phyloP scores from a whole-genome alignment of 2,329 filamentous ascomycete genomes.

The Chaetomium sp. region DNA sequence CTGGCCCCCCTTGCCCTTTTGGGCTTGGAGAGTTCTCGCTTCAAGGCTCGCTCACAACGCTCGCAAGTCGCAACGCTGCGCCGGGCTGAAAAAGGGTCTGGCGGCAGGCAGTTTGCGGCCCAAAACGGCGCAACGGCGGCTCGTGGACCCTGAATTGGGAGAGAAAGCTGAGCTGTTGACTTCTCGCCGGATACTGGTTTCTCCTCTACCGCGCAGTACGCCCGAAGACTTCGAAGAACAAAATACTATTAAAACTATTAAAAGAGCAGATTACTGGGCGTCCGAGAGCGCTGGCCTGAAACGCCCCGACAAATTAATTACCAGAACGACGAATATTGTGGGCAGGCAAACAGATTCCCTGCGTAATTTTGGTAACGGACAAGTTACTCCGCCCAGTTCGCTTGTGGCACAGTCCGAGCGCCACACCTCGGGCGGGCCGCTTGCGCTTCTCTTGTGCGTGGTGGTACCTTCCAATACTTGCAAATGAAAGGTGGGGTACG shows the following conservation, averaged over 20 bases:
- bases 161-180: too few relatives aligned
- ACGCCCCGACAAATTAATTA: not conserved
- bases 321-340: too few relatives aligned
- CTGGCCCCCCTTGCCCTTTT: conserved; percentile 16
- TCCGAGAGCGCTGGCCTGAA: not conserved
- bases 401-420: not conserved
- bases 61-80: not conserved
- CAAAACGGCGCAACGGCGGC: not conserved
- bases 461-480: too few relatives aligned
- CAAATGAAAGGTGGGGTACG: too few relatives aligned
- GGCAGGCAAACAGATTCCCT: too few relatives aligned
- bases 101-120: conserved; percentile 3
- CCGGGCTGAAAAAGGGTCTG: conserved; percentile 1
- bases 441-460: too few relatives aligned
- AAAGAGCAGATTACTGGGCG: too few relatives aligned
- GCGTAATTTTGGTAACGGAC: not conserved
- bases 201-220: too few relatives aligned
- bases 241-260: too few relatives aligned
- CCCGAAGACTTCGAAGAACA: too few relatives aligned
- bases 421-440: not conserved
- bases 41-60: not conserved
- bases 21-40: conserved; percentile 12
- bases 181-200: too few relatives aligned
- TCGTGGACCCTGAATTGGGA: too few relatives aligned
- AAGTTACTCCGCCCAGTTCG: not conserved